Evolutionary conservation across 345 rosid species (phyloP), one percentile per base, ranked within the genome.

Genomic region (Populus alba): DNA sequence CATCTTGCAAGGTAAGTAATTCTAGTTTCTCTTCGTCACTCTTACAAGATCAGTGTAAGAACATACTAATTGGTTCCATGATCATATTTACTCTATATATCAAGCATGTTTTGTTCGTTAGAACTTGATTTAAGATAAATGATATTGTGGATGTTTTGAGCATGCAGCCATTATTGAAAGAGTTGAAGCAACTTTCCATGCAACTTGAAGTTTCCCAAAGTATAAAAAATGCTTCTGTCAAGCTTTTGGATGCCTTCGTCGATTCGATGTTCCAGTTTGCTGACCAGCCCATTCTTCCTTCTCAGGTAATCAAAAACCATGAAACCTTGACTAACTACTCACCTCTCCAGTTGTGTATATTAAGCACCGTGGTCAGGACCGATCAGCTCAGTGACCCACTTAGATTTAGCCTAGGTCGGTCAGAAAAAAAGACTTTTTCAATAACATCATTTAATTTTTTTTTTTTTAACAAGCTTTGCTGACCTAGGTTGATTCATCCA

Each of bases 241-340:
- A 74, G 51, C 20, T 89, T 1, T 8, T 85, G 74, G 89, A 89
- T 71, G 82, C 85, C 0, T 78, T 86, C 27, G 88, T 86, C 12
- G 90, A 86, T 77, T 83, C 82, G 0, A 45, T 82, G 11, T 87
- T 89, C 31, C 61, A 73, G 61, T 86, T 89, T 69, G 73, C 68
- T 29, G 87, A 84, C 66, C 87, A 84, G 62, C 87, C 89, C 45
- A 25, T 75, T 67, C 86, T 81, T 37, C 88, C 92, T 6, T 81
- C 86, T 23, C 89, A 86, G 86, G 89, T 88, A 68, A 22, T 37
- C 2, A n/a, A 41, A 11, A 41, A 11, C 49, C 0, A 10, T 20
- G 39, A 41, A 53, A 0, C 2, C 38, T 69, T 25, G 9, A 68
- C 13, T 31, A 61, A 2, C 13, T 66, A 8, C 39, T 17, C 6